Base-by-base conservation (phyloP, 768 basidiomycete genomes). In the Phanerochaete sordida region DNA sequence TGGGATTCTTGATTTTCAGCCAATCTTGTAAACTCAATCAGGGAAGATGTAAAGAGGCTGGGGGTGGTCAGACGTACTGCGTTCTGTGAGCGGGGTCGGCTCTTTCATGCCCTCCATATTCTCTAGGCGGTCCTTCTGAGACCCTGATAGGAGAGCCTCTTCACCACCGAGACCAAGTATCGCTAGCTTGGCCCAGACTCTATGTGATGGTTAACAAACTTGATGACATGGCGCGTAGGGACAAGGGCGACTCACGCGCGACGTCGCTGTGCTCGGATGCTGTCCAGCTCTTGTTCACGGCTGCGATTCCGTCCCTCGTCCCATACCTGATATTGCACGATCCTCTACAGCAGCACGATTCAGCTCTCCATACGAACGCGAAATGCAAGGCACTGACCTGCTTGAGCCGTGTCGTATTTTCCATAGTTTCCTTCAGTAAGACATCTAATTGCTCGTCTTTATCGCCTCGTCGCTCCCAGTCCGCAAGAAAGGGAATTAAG, bases 91-190 rank as follows among this genome's bases (percentile, higher is more conserved):
- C 5, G 56, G 44, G 2, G 30, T 57, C 3, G 56, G 56, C 56
- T 57, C 44, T 16, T 57, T 49, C 57, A 58, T 45, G 9, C 44
- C 56, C 44, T 57, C 44, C 43, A 48, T 45, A 21, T 46, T 43
- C 2, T 47, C 27, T 21, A 48, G 13, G 6, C 6, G 26, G 23
- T 39, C 53, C 21, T 24, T 43, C 3, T 57, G 13, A 30, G 30
- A 55, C n/a, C 3, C 2, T 8, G 2, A 11, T 1, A 54, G 16
- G 35, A 46, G 19, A n/a, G 23, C 31, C 6, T 21, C 24, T 16
- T 46, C 43, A 3, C 30, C 30, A 2, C 44, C 56, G 5, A 58
- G 33, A 23, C 56, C 57, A 50, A 27, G 13, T 21, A 50, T 35
- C 12, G 49, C 30, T 19, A 58, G n/a, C n/a, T 51, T 46, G 1